Evolutionary conservation across 306 rosid genomes (phyloP), one percentile per base, ranked within the genome.

Genomic region (Acmispon strigosus): DNA sequence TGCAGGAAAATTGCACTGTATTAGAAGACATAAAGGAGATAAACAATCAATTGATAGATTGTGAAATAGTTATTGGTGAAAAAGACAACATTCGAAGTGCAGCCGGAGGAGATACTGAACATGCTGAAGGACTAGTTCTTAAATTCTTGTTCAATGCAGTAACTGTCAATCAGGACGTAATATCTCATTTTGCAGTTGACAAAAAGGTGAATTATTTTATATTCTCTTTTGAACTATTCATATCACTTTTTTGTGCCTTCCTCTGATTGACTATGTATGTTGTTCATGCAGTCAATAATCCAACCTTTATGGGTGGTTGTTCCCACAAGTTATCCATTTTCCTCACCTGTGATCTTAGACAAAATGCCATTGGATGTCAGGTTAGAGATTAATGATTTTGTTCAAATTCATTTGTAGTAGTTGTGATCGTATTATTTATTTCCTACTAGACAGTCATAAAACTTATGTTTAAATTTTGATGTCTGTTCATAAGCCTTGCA

Each of bases 291-390:
- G 85, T 53, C 79, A 55, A 10, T 62, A 24, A 77, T 74, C 72
- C 45, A 81, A 62, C 79, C 83, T 0, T 45, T 84, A 66, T 10
- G 41, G 43, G 61, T 84, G 71, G 74, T 74, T 61, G 69, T 84
- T 74, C 88, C 88, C 10, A 1, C 62, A 60, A 74, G 54, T 42
- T 84, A 81, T 81, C 85, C 88, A 24, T 24, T 5, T 14, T 54
- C 42, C 65, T 49, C 83, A 0, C 81, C 80, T 11, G 19, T 74
- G 16, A 20, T 84, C 19, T 55, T 77, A 18, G 81, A 84, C 39
- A 45, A 70, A 29, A 27, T 47, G 69, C 76, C 72, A n/a, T 4
- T 22, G 49, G 65, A 66, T 53, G 24, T 62, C 70, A 77, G 88
- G 88, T 80, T 55, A 52, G 66, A 37, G 22, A 65, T 42, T 59